Base-by-base conservation (phyloP, 192 early-diverging fungal genomes). In the Coemansia umbellata region DNA sequence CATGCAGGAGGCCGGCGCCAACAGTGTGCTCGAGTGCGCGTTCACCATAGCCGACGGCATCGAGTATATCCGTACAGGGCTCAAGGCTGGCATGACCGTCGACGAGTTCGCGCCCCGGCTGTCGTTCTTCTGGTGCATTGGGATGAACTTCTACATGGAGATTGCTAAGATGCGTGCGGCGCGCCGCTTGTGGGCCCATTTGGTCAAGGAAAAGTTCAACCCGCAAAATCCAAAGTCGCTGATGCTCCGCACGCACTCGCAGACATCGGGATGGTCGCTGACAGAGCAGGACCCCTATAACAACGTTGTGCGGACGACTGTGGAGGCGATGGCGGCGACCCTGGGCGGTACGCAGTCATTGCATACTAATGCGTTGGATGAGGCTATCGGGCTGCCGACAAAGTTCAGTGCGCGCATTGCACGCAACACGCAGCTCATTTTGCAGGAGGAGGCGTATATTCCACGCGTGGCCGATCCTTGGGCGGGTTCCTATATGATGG, bases 131-230 rank as follows among this genome's bases (percentile, higher is more conserved):
- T 93, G 89, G 81, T 90, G 86, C 40, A 85, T 93, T 27, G 91
- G 90, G 4, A 93, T 93, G 91, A 93, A 92, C 80, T 93, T 91
- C 63, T 93, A 91, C 74, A 93, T 93, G 91, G 91, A 93, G 69
- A 87, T 93, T 42, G 91, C 91, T 23, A 93, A 93, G 67, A 82
- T 93, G 77, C 85, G 91, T 14, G 91, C 90, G 4, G 91, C 87
- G 2, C 81, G 91, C 14, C 79, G 87, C n/a, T 84, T 93, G 6
- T 93, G 90, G 90, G 86, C 91, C 8, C 55, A 69, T 8, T 43
- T 89, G 67, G 80, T 93, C 64, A 84, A 91, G 68, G 81, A 91
- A 55, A 91, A 89, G 50, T 93, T 93, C 58, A 37, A 79, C n/a
- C 87, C 91, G n/a, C 81, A 88, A 59, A 82, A 78, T 55, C 54